Percentiles rank a stretch among this genome's conserved stretches.
These are phyloP conservation scores for Oryza glumipatula DNA, from an alignment of 176 grass and related monocot genomes.

Conservation along the genomic window DNA sequence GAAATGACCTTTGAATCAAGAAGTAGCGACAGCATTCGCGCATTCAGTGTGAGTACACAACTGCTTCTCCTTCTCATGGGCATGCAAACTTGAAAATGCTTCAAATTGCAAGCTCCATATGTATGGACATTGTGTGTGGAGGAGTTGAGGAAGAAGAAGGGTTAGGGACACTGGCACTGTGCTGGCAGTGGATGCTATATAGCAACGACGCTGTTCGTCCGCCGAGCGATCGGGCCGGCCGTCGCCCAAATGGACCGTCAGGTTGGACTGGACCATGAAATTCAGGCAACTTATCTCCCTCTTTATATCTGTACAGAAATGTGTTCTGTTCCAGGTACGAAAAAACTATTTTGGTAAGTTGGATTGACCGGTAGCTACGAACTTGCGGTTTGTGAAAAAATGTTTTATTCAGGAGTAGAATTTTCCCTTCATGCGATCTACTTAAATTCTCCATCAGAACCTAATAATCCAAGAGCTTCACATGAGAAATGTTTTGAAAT, in stretches of 20 bases:
- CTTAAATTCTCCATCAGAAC: background rate
- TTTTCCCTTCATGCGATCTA: background rate
- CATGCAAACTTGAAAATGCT: background rate
- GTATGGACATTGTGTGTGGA: background rate
- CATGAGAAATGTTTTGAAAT: background rate
- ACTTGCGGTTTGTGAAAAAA: background rate
- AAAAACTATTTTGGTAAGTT: background rate
- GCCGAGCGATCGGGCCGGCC: conserved; percentile 4
- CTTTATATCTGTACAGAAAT: background rate
- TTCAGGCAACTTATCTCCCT: background rate
- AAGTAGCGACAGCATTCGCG: background rate
- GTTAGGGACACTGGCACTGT: background rate
- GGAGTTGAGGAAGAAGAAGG: background rate
- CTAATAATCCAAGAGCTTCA: background rate
- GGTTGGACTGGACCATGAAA: conserved; percentile 28
- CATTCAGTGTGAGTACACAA: no score
- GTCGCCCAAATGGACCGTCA: conserved; percentile 28
- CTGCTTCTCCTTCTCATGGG: background rate
- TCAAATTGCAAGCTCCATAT: background rate
- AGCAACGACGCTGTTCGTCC: background rate
- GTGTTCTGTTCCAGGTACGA: background rate
- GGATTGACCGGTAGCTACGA: conserved; percentile 35
- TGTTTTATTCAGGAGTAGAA: background rate
- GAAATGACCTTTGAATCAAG: background rate
- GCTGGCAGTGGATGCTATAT: conserved; percentile 12